Conservation (phyloP, 1,139 yeast genomes). For the Hansenula lynferdii region DNA sequence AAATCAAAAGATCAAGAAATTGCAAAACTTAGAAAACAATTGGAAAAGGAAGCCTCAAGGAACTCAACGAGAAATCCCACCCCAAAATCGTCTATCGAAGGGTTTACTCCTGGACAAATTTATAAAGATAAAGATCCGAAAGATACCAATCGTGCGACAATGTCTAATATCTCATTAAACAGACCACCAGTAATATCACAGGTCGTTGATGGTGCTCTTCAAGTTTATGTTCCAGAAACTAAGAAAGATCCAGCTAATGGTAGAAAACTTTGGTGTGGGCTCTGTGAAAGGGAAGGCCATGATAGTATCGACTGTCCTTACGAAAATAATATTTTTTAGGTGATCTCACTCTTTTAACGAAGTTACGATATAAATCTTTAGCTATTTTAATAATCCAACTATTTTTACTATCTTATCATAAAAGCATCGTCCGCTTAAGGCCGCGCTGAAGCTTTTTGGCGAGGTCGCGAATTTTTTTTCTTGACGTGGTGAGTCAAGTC, state of each 20-base stretch:
- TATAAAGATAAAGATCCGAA: background rate
- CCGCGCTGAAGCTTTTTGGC: too few relatives aligned
- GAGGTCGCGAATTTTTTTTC: too few relatives aligned
- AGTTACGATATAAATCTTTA: background rate
- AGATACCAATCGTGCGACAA: slow-evolving; percentile 4
- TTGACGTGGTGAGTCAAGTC: background rate
- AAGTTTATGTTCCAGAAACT: slow-evolving; percentile 46
- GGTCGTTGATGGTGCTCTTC: slow-evolving; percentile 36
- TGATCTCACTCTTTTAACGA: background rate
- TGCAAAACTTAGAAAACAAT: slow-evolving; percentile 11
- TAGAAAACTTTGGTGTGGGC: slow-evolving; percentile 79
- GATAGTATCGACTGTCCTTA: slow-evolving; percentile 84
- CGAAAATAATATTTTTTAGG: slow-evolving; percentile 34
- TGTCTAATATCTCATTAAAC: slow-evolving; percentile 9
- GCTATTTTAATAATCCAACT: too few relatives aligned
- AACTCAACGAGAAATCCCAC: slow-evolving; percentile 2
- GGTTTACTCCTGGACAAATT: too few relatives aligned
- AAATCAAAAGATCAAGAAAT: slow-evolving; percentile 21
- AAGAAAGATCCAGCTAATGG: slow-evolving; percentile 71
- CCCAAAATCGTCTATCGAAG: too few relatives aligned
- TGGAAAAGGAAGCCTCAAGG: slow-evolving; percentile 2
- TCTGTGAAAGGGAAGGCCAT: slow-evolving; percentile 89
- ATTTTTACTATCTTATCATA: too few relatives aligned
- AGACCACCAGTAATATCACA: slow-evolving; percentile 22
- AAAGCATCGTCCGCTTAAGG: too few relatives aligned